A percentile compares a stretch with the other conserved stretches of the same genome.
Evolutionary conservation across 441 rosid genomes (phyloP).

Genomic region (Raphanus hybrid): DNA sequence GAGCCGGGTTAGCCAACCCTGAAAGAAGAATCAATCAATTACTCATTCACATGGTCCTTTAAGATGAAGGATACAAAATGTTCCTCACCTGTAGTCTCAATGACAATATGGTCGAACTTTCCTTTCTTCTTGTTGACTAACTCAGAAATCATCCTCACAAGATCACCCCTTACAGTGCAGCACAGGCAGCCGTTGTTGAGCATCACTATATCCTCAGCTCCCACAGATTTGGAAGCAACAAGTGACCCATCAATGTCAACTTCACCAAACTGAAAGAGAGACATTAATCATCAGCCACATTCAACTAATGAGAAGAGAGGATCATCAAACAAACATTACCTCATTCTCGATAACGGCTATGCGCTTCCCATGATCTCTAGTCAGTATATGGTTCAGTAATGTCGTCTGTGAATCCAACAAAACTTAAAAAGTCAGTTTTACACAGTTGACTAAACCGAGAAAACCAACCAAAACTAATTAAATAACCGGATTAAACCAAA

Average conservation of each 20-base stretch:
- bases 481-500: constrained; percentile 2
- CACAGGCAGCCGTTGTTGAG: constrained; percentile 96
- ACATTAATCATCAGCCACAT: not conserved
- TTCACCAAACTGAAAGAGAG: constrained; percentile 72
- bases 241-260: constrained; percentile 93
- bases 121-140: constrained; percentile 78
- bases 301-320: not conserved
- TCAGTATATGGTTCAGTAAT: constrained; percentile 84
- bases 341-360: constrained; percentile 98
- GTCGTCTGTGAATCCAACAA: constrained; percentile 65
- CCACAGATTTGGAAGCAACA: constrained; percentile 85
- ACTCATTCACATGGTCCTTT: not conserved
- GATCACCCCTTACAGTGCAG: constrained; percentile 98
- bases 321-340: constrained; percentile 44
- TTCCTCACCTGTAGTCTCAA: constrained; percentile 88
- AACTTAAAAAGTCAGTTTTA: not conserved
- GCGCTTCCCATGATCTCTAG: constrained; percentile 93
- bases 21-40: constrained; percentile 23
- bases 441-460: not conserved
- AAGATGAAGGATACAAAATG: not conserved
- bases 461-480: not conserved
- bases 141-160: constrained; percentile 91
- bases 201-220: constrained; percentile 90
- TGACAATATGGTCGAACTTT: constrained; percentile 87
- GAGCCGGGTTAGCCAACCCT: constrained; percentile 98